A percentile compares a stretch with the other conserved stretches of the same genome.
These are phyloP conservation scores for Prunus campanulata DNA, from an alignment of 306 rosid genomes.

Conservation along the genomic window DNA sequence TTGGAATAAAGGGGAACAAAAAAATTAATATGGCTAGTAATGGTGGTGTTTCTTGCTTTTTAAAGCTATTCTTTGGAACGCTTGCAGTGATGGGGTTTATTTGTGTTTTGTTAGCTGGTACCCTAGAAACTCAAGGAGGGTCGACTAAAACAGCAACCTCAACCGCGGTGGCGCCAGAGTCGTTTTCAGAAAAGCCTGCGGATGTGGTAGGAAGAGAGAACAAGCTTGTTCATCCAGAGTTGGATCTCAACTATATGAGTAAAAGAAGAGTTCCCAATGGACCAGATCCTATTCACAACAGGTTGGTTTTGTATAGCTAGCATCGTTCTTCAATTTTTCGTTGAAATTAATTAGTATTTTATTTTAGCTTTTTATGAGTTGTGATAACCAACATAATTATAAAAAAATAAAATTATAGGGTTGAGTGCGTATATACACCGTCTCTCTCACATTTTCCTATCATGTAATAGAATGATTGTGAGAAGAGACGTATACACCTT, in stretches of 20 bases:
- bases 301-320: constrained; percentile 34
- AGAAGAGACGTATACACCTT: neutral
- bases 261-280: constrained; percentile 92
- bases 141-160: constrained; percentile 20
- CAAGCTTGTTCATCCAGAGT: constrained; percentile 39
- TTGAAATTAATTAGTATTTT: neutral
- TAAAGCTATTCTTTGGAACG: constrained; percentile 39
- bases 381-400: neutral
- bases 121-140: constrained; percentile 27
- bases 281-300: constrained; percentile 95
- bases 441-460: neutral
- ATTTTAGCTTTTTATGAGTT: neutral
- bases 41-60: constrained; percentile 28
- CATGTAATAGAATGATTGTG: neutral
- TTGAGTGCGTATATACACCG: neutral
- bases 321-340: neutral
- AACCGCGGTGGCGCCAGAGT: constrained; percentile 13
- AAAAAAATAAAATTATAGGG: neutral
- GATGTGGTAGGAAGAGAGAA: constrained; percentile 26
- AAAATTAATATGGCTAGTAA: constrained; percentile 32
- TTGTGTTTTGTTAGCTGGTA: constrained; percentile 50
- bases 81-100: constrained; percentile 47
- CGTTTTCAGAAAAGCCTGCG: constrained; percentile 3
- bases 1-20: constrained; percentile 23
- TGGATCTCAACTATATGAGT: constrained; percentile 71